phyloP scores from a whole-genome alignment of 305 asterid genomes.

The Fraxinus angustifolia region DNA sequence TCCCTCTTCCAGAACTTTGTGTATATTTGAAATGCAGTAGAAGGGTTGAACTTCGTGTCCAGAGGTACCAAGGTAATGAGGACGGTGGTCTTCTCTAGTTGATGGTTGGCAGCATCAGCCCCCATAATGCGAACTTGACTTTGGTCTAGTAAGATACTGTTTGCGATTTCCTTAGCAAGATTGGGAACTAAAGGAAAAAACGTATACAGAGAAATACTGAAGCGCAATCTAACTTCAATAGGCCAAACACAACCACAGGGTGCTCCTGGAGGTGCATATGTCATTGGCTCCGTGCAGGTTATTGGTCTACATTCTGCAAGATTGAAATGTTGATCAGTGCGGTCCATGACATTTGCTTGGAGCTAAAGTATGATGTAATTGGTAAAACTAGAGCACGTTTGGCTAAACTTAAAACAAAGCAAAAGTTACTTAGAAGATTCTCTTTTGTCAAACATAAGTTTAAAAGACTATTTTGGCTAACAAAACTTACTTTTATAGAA shows the following conservation, averaged over 20 bases:
- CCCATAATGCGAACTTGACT: conserved; percentile 91
- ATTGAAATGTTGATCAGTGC: neutral
- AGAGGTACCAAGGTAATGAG: conserved; percentile 70
- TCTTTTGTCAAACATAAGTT: neutral
- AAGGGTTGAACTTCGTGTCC: conserved; percentile 45
- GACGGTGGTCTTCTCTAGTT: conserved; percentile 65
- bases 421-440: neutral
- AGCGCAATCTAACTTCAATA: conserved; percentile 56
- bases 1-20: conserved; percentile 71
- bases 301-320: conserved; percentile 59
- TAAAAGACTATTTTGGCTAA: neutral
- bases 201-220: conserved; percentile 50
- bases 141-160: conserved; percentile 38
- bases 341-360: neutral
- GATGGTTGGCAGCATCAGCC: conserved; percentile 76
- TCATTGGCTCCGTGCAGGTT: conserved; percentile 69
- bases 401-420: neutral
- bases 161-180: conserved; percentile 62
- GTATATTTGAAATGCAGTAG: conserved; percentile 55
- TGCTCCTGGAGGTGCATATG: conserved; percentile 66
- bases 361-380: neutral
- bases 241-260: conserved; percentile 92
- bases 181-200: conserved; percentile 69
- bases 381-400: neutral
- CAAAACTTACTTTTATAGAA: neutral